These are phyloP conservation scores for Pyrenophora tritici-repentis DNA, from an alignment of 2,329 filamentous ascomycete species.

Conservation along the genomic window DNA sequence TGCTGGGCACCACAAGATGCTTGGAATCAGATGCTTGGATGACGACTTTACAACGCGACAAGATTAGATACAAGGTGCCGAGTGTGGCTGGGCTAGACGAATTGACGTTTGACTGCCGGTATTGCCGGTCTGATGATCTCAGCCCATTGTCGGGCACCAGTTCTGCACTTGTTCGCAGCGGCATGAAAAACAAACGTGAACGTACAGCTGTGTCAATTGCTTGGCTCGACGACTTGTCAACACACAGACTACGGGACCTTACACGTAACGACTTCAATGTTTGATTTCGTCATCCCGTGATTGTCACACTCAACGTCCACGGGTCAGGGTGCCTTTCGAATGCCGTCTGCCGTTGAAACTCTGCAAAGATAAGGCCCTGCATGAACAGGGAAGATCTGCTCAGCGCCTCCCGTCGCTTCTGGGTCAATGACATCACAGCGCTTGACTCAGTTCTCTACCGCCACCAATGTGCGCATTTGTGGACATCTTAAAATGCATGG, in stretches of 20 bases:
- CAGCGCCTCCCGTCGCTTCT: constrained; percentile 5
- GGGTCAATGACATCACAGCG: constrained; percentile 31
- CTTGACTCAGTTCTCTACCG: constrained; percentile 1
- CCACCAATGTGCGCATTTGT: not conserved
- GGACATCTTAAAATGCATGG: constrained; percentile 19
- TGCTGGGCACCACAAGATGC: constrained; percentile 18
- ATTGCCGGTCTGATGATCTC: constrained; percentile 2
- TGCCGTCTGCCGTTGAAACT: not conserved
- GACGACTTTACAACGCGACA: constrained; percentile 14
- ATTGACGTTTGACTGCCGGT: constrained; percentile 1
- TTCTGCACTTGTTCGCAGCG: too few species aligned
- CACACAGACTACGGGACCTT: not conserved
- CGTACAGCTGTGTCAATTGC: too few species aligned
- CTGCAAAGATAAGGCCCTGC: constrained; percentile 10
- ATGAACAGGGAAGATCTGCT: constrained; percentile 11
- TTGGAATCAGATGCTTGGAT: constrained; percentile 17
- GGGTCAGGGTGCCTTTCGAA: too few species aligned
- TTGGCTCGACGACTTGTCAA: not conserved
- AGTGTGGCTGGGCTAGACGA: constrained; percentile 3
- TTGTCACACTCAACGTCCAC: not conserved
- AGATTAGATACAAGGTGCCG: not conserved
- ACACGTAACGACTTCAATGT: too few species aligned
- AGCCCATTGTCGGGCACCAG: not conserved
- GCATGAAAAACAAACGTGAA: too few species aligned
- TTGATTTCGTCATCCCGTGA: constrained; percentile 3